A percentile compares a stretch with the other conserved stretches of the same genome.
phyloP scores from a whole-genome alignment of 768 basidiomycete species.

The Ramaria sp. region DNA sequence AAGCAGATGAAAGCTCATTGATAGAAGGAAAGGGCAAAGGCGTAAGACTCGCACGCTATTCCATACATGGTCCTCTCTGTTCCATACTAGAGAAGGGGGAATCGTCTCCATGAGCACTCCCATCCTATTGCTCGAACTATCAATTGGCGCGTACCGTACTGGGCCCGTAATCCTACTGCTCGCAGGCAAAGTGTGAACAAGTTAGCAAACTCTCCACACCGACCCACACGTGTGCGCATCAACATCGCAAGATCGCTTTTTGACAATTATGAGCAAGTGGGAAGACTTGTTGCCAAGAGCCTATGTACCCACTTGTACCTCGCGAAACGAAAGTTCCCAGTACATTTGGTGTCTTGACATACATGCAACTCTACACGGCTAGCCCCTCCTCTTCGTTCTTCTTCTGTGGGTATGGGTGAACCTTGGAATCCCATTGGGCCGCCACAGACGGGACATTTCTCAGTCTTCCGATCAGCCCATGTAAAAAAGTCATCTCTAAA shows the following conservation, averaged over 20 bases:
- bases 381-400: slow-evolving; percentile 22
- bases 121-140: neutral
- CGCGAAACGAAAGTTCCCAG: slow-evolving; percentile 19
- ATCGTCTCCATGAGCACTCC: slow-evolving; percentile 5
- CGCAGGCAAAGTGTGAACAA: slow-evolving; percentile 26
- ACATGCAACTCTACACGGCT: slow-evolving; percentile 25
- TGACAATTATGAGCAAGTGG: neutral
- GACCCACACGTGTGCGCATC: slow-evolving; percentile 19
- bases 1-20: neutral
- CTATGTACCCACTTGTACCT: slow-evolving; percentile 21
- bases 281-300: neutral
- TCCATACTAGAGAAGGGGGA: slow-evolving; percentile 15
- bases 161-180: slow-evolving; percentile 21
- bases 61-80: slow-evolving; percentile 32
- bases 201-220: slow-evolving; percentile 27
- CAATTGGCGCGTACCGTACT: slow-evolving; percentile 17
- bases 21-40: neutral
- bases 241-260: slow-evolving; percentile 19
- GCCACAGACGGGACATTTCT: slow-evolving; percentile 21
- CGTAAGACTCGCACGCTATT: neutral
- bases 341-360: slow-evolving; percentile 19
- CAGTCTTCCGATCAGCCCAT: slow-evolving; percentile 28
- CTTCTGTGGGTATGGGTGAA: slow-evolving; percentile 14
- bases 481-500: slow-evolving; percentile 26
- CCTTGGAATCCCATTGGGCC: slow-evolving; percentile 15